A percentile compares a stretch with the other conserved stretches of the same genome.
Conservation (phyloP, 163 green algal genomes). For the Scenedesmus sp. region DNA sequence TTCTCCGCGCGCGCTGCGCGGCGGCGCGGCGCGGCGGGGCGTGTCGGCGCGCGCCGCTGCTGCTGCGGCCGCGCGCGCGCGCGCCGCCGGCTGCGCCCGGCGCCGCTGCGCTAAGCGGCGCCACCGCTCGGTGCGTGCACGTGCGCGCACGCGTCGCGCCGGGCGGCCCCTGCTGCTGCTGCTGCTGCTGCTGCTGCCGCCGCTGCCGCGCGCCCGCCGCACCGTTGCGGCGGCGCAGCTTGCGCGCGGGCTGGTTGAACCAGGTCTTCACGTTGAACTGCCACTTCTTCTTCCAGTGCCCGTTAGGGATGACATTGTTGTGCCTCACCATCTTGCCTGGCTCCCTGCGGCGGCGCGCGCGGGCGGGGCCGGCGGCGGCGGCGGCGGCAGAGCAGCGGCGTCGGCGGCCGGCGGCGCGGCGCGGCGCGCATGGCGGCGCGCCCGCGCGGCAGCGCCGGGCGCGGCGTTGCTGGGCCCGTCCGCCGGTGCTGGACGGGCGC, state of each 20-base stretch:
- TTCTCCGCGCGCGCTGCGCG: conserved; percentile 90
- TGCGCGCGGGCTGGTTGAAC: conserved; percentile 99
- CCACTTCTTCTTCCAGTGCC: conserved; percentile 98
- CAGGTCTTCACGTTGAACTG: conserved; percentile 93
- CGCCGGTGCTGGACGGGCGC: too few species aligned
- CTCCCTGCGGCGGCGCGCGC: conserved; percentile 41
- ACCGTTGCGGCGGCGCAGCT: conserved; percentile 75
- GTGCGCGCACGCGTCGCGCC: too few species aligned
- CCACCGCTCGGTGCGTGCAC: too few species aligned
- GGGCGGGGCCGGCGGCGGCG: background rate
- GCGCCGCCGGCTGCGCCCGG: background rate
- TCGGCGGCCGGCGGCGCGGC: too few species aligned
- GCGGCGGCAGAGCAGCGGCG: background rate
- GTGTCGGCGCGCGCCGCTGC: background rate
- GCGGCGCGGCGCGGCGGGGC: background rate
- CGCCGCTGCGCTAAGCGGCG: too few species aligned
- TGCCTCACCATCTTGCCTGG: conserved; percentile 85
- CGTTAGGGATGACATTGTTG: conserved; percentile 97
- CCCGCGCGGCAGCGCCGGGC: too few species aligned
- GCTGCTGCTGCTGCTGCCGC: background rate
- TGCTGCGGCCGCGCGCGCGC: background rate
- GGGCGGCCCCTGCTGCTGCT: background rate
- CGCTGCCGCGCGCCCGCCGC: background rate
- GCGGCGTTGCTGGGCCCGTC: too few species aligned
- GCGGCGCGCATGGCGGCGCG: too few species aligned